Evolutionary conservation across 331 rosid genomes (phyloP), one percentile per base, ranked within the genome.

Genomic region (Acacia pycnantha): DNA sequence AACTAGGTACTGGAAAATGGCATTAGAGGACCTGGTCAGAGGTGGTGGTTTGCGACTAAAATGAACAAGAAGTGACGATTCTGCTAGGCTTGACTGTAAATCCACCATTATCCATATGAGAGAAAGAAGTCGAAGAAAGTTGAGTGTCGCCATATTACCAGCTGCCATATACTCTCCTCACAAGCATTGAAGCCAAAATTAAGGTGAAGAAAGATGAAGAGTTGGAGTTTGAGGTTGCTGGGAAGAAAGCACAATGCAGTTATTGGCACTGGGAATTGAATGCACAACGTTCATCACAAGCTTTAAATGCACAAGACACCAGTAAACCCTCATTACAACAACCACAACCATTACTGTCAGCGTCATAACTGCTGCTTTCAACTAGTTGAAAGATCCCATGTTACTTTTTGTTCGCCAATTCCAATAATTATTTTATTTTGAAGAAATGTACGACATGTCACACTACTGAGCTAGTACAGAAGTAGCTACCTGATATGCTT

Each of bases 321-420:
- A 68, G 22, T 83, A 66, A 79, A 61, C 40, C 73, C 82, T 65
- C 11, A 46, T 79, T 66, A 69, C 91, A 88, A 86, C 95, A 67
- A 89, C 93, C 93, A 81, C 84, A 84, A 83, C 82, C 58, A 78
- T 73, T 76, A 58, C 70, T 77, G 86, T 77, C 89, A 91, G 86
- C 73, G 82, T 86, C 88, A 84, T 91, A 67, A 91, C 85, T 87
- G 87, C 92, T 72, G 1, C 81, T 79, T 86, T 83, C 53, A 77
- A 82, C 68, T 31, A 18, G 67, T 69, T 75, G 73, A 75, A 82
- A 62, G 27, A 26, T 19, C 40, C 76, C 50, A 78, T 70, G 71
- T 81, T 64, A 83, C 79, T 80, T 5, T 80, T 37, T 40, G 44
- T 41, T 79, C 31, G 40, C 75, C 76, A 12, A 35, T 77, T 79